These are phyloP conservation scores for Kwoniella pini DNA, from an alignment of 768 basidiomycete genomes.

Conservation along the genomic window DNA sequence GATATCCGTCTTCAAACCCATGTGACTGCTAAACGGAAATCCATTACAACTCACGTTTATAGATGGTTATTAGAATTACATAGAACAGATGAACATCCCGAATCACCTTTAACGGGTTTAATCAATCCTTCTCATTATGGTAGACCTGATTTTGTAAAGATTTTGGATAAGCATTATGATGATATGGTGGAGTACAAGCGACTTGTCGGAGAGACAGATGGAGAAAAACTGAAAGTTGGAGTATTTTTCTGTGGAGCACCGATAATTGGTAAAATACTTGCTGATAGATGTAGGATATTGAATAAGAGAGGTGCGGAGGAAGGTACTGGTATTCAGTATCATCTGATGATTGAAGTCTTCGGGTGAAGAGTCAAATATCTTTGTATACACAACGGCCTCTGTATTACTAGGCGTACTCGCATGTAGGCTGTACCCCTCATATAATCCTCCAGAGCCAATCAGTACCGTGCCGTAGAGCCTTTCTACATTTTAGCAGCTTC, in stretches of 20 bases:
- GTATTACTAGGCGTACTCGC: no score
- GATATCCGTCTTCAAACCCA: conserved; percentile 32
- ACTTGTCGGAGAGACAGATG: not conserved
- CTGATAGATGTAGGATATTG: conserved; percentile 28
- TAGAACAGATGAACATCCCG: conserved; percentile 27
- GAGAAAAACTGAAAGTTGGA: conserved; percentile 30
- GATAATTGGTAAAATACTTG: conserved; percentile 30
- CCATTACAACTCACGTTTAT: conserved; percentile 26
- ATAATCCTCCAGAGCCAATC: no score
- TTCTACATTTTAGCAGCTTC: no score
- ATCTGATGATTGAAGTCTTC: conserved; percentile 35
- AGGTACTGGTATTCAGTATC: conserved; percentile 25
- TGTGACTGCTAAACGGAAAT: conserved; percentile 30
- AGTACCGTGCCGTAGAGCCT: no score
- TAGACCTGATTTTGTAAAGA: conserved; percentile 31
- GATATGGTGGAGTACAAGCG: conserved; percentile 25
- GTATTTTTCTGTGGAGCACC: conserved; percentile 36
- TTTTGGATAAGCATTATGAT: conserved; percentile 31
- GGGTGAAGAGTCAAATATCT: not conserved
- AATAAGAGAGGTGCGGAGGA: conserved; percentile 21
- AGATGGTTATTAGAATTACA: conserved; percentile 33
- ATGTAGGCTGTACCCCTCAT: no score
- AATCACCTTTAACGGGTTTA: conserved; percentile 28
- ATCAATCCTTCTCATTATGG: conserved; percentile 31
- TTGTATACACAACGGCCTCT: no score